phyloP scores from a whole-genome alignment of 2,329 filamentous ascomycete genomes.

The Aspergillus persii region DNA sequence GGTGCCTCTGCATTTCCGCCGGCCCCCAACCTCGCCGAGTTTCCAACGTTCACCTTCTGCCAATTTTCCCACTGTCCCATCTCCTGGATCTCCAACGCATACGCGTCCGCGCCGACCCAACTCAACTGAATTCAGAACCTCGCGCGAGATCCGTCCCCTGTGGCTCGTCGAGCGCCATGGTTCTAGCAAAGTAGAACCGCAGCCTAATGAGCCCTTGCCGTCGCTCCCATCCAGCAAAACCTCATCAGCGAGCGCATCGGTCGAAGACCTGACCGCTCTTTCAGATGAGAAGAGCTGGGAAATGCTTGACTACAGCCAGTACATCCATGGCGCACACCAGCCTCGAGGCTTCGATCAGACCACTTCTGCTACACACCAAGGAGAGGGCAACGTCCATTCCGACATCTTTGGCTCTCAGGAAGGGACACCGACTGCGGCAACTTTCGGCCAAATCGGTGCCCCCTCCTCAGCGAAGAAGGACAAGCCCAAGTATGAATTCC shows the following conservation, averaged over 20 bases:
- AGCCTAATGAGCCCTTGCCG: slow-evolving; percentile 44
- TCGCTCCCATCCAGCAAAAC: slow-evolving; percentile 52
- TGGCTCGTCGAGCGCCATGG: slow-evolving; percentile 72
- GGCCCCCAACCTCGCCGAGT: slow-evolving; percentile 48
- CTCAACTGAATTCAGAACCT: slow-evolving; percentile 53
- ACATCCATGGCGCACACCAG: slow-evolving; percentile 20
- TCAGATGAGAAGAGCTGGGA: slow-evolving; percentile 32
- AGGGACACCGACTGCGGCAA: slow-evolving; percentile 65
- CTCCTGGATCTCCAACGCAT: slow-evolving; percentile 44
- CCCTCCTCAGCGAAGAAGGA: slow-evolving; percentile 32
- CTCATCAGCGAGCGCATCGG: slow-evolving; percentile 48
- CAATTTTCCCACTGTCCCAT: slow-evolving; percentile 35
- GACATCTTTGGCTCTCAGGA: slow-evolving; percentile 63
- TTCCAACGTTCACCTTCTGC: slow-evolving; percentile 42
- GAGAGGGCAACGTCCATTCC: slow-evolving; percentile 29
- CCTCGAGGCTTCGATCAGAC: slow-evolving; percentile 21
- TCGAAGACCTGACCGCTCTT: slow-evolving; percentile 39
- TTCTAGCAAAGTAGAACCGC: slow-evolving; percentile 39
- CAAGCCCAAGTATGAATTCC: slow-evolving; percentile 45
- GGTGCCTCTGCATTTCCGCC: slow-evolving; percentile 56
- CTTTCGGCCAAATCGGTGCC: slow-evolving; percentile 37
- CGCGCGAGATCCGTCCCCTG: slow-evolving; percentile 72
- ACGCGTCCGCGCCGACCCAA: slow-evolving; percentile 46
- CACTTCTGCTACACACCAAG: slow-evolving; percentile 34
- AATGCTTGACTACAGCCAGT: slow-evolving; percentile 24